These are phyloP conservation scores for Apiospora phragmitis DNA, from an alignment of 2,329 filamentous ascomycete genomes.

Conservation along the genomic window DNA sequence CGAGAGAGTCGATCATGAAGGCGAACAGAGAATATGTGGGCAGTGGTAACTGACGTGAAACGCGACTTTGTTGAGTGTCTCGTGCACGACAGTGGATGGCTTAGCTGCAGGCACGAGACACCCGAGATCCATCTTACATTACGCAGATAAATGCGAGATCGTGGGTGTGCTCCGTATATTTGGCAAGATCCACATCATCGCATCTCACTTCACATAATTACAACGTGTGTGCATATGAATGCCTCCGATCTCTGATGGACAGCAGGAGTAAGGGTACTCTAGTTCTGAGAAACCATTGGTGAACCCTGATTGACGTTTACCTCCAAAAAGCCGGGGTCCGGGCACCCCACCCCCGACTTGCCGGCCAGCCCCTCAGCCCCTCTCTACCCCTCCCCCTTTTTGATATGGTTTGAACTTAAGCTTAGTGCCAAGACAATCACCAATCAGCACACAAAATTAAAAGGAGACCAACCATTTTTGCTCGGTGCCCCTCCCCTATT, in stretches of 20 bases:
- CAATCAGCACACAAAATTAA: not conserved
- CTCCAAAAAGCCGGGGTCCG: not conserved
- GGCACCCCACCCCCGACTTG: not conserved
- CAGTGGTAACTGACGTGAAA: not conserved
- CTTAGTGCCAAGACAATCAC: no score
- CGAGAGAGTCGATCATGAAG: not conserved
- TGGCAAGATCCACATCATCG: not conserved
- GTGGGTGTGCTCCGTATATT: not conserved
- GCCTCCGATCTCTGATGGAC: not conserved
- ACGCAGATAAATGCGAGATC: not conserved
- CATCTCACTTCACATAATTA: not conserved
- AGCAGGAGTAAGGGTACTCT: no score
- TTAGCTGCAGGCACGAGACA: not conserved
- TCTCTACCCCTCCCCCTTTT: no score
- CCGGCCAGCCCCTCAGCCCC: not conserved
- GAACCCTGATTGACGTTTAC: not conserved
- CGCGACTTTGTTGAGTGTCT: not conserved
- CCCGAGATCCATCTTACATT: not conserved
- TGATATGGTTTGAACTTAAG: no score
- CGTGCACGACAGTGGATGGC: not conserved
- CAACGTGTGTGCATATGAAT: not conserved
- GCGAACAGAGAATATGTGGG: not conserved
- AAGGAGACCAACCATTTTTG: not conserved
- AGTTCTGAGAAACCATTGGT: no score
- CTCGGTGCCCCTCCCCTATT: not conserved